Percentiles rank a stretch among this genome's conserved stretches.
phyloP scores from a whole-genome alignment of 2,329 filamentous ascomycete species.

The Xylariaceae sp. region DNA sequence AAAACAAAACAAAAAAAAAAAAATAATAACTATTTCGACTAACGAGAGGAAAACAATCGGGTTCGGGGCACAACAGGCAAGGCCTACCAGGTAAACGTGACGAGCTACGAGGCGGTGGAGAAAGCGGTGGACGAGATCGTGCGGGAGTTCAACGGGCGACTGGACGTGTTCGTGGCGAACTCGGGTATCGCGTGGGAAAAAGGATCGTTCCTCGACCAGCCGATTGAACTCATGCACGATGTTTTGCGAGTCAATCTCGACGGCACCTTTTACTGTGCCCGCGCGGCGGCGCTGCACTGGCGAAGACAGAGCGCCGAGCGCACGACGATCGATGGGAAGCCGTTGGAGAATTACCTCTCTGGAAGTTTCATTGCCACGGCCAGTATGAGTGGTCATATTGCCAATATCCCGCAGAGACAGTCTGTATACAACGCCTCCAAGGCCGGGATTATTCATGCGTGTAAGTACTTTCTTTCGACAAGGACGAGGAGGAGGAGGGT shows the following conservation, averaged over 20 bases:
- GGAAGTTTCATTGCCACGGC: conserved; percentile 75
- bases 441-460: conserved; percentile 55
- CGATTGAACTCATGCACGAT: conserved; percentile 57
- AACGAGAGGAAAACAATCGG: not conserved
- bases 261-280: conserved; percentile 72
- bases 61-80: conserved; percentile 37
- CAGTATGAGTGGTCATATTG: conserved; percentile 72
- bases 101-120: conserved; percentile 46
- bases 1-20: too few species aligned
- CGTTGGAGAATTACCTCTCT: conserved; percentile 52
- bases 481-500: too few species aligned
- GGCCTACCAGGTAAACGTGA: conserved; percentile 59
- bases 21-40: not conserved
- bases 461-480: conserved; percentile 32
- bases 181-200: conserved; percentile 70
- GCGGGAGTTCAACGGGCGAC: conserved; percentile 64
- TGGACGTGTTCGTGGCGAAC: conserved; percentile 77
- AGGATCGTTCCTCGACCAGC: conserved; percentile 60
- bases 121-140: conserved; percentile 48
- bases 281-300: conserved; percentile 64
- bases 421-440: conserved; percentile 69
- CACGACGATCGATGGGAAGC: conserved; percentile 56
- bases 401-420: conserved; percentile 71
- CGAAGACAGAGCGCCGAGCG: conserved; percentile 63
- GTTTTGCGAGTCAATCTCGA: conserved; percentile 69